These are phyloP conservation scores for Polyporus tsugae DNA, from an alignment of 1,284 basidiomycete species.

Conservation along the genomic window DNA sequence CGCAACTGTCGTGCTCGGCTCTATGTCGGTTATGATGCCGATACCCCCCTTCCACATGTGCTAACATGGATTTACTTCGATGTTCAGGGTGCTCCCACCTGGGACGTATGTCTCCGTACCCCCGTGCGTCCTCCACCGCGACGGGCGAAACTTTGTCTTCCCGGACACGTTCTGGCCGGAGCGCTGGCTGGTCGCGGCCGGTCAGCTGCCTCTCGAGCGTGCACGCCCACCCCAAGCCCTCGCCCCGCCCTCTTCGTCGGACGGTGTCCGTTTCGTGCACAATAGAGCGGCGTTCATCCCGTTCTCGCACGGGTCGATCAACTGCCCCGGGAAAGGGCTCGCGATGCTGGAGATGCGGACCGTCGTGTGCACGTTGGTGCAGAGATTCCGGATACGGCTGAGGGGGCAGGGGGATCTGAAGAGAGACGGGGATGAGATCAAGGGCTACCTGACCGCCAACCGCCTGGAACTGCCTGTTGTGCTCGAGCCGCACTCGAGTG, in stretches of 20 bases:
- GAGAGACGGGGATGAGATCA: no score
- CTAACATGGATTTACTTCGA: not conserved
- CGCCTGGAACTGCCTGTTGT: no score
- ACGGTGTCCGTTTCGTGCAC: not conserved
- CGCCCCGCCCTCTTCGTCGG: not conserved
- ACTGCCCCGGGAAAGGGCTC: constrained; percentile 43
- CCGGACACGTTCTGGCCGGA: constrained; percentile 18
- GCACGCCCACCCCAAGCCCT: not conserved
- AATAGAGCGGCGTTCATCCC: constrained; percentile 39
- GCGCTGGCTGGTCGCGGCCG: constrained; percentile 15
- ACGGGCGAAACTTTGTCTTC: constrained; percentile 14
- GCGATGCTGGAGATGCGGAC: constrained; percentile 32
- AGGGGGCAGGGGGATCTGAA: no score
- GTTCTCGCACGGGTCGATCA: constrained; percentile 41
- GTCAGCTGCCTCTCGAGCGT: not conserved
- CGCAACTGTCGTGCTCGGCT: constrained; percentile 33
- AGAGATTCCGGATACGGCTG: no score
- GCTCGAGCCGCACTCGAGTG: no score
- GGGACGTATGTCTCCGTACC: constrained; percentile 6
- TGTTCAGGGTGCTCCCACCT: not conserved
- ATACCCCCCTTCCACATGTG: not conserved
- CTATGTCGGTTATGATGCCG: no score
- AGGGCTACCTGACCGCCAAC: no score
- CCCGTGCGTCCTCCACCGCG: constrained; percentile 9
- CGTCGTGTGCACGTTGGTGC: no score